Conservation (phyloP, 129 eudicot species). For the Tagetes patula region DNA sequence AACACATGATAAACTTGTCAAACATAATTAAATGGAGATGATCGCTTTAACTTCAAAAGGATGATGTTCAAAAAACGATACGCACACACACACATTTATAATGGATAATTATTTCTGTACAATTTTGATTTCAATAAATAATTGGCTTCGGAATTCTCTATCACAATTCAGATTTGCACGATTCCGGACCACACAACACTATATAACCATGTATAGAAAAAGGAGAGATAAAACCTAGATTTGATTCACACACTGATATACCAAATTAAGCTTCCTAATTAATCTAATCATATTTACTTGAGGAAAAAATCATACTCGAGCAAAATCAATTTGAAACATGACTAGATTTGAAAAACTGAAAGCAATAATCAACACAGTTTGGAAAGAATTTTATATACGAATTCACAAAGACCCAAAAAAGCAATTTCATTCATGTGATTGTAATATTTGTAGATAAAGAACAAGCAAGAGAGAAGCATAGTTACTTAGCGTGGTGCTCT, state of each 20-base stretch:
- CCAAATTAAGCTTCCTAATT: constrained; percentile 1
- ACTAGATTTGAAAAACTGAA: neutral
- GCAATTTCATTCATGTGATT: neutral
- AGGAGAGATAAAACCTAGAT: neutral
- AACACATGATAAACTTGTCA: constrained; percentile 13
- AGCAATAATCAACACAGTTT: constrained; percentile 3
- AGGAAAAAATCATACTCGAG: neutral
- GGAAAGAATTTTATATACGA: neutral
- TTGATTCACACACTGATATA: neutral
- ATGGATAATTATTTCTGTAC: neutral
- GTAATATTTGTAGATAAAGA: neutral
- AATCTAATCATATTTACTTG: constrained; percentile 9
- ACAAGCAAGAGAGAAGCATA: neutral
- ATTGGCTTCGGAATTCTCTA: neutral
- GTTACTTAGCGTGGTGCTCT: constrained; percentile 9
- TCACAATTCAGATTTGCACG: neutral
- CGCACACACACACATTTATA: neutral
- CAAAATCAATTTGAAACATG: neutral
- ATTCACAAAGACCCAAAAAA: constrained; percentile 1
- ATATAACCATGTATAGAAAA: neutral
- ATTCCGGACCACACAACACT: neutral
- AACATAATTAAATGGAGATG: neutral
- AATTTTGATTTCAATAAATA: neutral
- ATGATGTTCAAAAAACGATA: neutral
- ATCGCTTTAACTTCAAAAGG: neutral